Conservation (phyloP, 2,329 filamentous ascomycete genomes). For the Colletotrichum sp. region DNA sequence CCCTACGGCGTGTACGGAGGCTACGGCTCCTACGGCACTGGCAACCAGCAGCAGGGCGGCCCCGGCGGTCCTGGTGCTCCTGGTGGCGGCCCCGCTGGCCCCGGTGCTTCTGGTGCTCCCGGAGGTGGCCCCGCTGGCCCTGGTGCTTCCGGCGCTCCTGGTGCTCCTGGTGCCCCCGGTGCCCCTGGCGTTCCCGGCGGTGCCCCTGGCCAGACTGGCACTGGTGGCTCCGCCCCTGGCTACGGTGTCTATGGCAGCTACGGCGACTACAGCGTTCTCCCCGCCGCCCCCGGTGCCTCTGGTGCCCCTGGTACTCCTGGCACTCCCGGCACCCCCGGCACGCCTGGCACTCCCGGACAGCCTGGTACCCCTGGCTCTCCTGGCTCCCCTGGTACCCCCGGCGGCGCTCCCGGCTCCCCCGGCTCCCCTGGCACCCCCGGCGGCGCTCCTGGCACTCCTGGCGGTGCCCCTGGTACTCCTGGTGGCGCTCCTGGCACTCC, state of each 20-base stretch:
- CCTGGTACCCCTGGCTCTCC: background rate
- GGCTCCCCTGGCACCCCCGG: background rate
- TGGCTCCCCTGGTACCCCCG: background rate
- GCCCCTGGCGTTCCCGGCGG: background rate
- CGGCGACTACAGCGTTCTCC: background rate
- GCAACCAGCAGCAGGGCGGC: background rate
- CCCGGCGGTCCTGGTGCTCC: background rate
- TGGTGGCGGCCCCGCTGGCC: background rate
- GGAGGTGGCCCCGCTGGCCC: too few relatives aligned
- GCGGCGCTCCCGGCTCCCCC: background rate
- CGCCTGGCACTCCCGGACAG: background rate
- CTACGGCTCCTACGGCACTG: background rate
- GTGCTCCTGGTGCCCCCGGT: background rate
- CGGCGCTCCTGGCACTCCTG: background rate
- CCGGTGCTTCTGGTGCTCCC: background rate
- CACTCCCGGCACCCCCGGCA: background rate
- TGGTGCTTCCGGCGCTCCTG: background rate
- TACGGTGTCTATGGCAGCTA: background rate
- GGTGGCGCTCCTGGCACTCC: background rate
- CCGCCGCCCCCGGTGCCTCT: background rate
- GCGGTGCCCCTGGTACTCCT: background rate
- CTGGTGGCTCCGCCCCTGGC: background rate
- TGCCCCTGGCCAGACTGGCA: background rate
- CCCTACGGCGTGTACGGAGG: conserved; percentile 1
- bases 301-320: background rate